Conservation (phyloP, 208 protist species). For the Eutreptiella sp. region DNA sequence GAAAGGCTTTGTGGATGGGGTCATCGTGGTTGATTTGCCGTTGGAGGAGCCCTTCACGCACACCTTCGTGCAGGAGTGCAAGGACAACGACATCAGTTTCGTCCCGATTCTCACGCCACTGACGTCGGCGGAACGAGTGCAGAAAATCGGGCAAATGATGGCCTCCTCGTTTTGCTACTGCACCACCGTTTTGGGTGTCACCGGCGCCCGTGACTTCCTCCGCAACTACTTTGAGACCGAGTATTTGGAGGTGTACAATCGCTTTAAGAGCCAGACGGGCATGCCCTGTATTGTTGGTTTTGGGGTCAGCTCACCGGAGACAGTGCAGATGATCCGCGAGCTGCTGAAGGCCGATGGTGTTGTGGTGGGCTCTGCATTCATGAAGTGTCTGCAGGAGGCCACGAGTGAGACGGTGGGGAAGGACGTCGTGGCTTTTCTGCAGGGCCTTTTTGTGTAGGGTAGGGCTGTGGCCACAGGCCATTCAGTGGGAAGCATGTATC, state of each 20-base stretch:
- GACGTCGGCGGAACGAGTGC: slow-evolving; percentile 1
- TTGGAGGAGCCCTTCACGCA: slow-evolving; percentile 5
- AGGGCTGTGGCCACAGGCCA: no score
- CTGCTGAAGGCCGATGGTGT: slow-evolving; percentile 5
- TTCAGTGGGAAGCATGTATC: no score
- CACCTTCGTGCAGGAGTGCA: neutral
- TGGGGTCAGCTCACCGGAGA: neutral
- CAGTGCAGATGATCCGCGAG: slow-evolving; percentile 10
- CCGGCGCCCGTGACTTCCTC: slow-evolving; percentile 5
- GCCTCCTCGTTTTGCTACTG: slow-evolving; percentile 18
- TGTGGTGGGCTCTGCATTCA: slow-evolving; percentile 16
- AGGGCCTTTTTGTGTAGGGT: no score
- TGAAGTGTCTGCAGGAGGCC: no score
- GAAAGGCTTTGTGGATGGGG: slow-evolving; percentile 11
- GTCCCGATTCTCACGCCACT: slow-evolving; percentile 13
- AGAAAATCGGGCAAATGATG: no score
- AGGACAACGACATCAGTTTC: neutral
- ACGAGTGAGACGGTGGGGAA: no score
- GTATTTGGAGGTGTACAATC: slow-evolving; percentile 8
- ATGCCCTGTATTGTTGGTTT: slow-evolving; percentile 10
- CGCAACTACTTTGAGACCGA: slow-evolving; percentile 3
- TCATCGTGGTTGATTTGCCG: slow-evolving; percentile 22
- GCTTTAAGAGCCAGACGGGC: neutral
- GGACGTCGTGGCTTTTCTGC: no score
- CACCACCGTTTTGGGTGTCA: slow-evolving; percentile 14